Percentiles rank a stretch among this genome's conserved stretches.
phyloP scores from a whole-genome alignment of 2,329 filamentous ascomycete species.

The Shiraia sp. region DNA sequence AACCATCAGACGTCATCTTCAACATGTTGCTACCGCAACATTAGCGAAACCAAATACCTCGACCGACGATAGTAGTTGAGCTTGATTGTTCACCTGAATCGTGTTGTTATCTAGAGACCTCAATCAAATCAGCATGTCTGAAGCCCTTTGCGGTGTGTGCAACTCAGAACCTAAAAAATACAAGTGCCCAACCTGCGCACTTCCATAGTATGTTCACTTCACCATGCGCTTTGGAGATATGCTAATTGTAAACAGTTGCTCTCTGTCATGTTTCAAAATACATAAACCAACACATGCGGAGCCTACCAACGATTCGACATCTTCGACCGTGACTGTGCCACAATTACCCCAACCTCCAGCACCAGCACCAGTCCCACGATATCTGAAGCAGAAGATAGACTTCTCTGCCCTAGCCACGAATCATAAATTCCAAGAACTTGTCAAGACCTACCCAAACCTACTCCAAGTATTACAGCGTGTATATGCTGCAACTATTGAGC shows the following conservation, averaged over 20 bases:
- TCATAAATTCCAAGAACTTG: constrained; percentile 29
- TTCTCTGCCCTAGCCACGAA: constrained; percentile 36
- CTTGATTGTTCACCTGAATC: background rate
- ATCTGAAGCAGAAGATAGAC: constrained; percentile 35
- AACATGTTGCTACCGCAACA: background rate
- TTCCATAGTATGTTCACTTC: too few relatives aligned
- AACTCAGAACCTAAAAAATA: constrained; percentile 51
- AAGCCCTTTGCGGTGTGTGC: constrained; percentile 49
- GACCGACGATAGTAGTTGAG: too few relatives aligned
- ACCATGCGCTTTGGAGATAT: too few relatives aligned
- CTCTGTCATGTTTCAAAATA: constrained; percentile 34
- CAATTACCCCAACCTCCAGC: constrained; percentile 29
- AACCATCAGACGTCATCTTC: constrained; percentile 7
- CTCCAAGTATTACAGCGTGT: constrained; percentile 34
- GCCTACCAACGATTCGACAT: constrained; percentile 1
- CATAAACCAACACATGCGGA: constrained; percentile 33
- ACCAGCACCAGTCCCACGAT: constrained; percentile 34
- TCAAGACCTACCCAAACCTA: constrained; percentile 30
- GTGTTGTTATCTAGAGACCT: background rate
- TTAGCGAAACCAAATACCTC: too few relatives aligned
- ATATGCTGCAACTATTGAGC: constrained; percentile 40
- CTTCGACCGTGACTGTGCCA: constrained; percentile 3
- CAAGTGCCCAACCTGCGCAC: constrained; percentile 53
- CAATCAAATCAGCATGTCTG: constrained; percentile 30
- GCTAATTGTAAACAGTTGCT: too few relatives aligned